Base-by-base conservation (phyloP, 208 protist genomes). In the Leishmania braziliensis region DNA sequence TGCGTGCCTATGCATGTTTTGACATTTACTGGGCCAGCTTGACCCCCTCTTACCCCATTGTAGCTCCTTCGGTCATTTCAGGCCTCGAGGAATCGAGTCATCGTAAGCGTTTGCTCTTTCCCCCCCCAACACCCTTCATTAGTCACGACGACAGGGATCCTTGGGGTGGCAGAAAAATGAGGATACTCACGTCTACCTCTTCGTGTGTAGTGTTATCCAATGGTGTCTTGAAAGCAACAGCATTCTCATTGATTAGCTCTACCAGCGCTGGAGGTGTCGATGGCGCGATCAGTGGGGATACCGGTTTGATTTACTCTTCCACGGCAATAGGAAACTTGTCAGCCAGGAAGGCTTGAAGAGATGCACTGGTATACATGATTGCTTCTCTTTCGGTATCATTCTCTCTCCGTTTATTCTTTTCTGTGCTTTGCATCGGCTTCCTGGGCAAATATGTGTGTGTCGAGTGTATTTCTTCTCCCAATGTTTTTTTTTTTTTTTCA, bases 401-500 rank as follows among this genome's bases (percentile, higher is more conserved):
- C 65, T 39, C 12, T 18, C 36, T 9, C 39, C 63, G 2, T 29
- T 23, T 4, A 23, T 23, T 36, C 39, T 69, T 46, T 69, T 69
- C 9, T 10, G 12, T 26, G 43, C 43, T 46, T 46, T 46, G 43
- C 43, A 46, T 46, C 3, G 43, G 43, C 3, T 46, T 46, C 43
- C 43, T 46, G 43, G 1, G 43, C 0, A 46, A 46, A 1, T 77
- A 36, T n/a, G n/a, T 53, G 20, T 50, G 54, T 86, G 33, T 75
- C 26, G 50, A 20, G 14, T 68, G 48, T 54, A 18, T 68, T 26
- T 8, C 20, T 75, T 62, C 51, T 63, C 51, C 53, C 43, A 46
- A 46, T 46, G 43, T n/a, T n/a, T n/a, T n/a, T n/a, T n/a, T n/a
- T 79, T 84, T 87, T 76, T 71, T 80, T 77, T 70, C 29, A 46